Conservation (phyloP, 805 yeast species). For the Maudiozyma saulgeensis region DNA sequence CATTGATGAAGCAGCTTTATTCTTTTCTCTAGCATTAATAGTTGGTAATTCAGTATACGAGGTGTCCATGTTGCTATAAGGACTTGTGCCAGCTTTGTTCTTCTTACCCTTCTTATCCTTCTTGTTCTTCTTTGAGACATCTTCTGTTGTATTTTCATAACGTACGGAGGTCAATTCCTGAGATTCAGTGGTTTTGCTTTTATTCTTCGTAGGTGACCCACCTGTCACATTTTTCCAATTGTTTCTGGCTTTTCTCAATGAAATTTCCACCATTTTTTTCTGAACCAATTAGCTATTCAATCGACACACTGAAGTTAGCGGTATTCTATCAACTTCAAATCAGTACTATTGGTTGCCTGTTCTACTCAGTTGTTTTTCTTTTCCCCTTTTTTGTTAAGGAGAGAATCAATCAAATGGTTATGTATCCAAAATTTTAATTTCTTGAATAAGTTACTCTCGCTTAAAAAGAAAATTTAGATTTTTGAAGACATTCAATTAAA, state of each 20-base stretch:
- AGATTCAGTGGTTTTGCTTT: neutral
- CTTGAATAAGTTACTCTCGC: too few relatives aligned
- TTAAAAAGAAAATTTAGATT: too few relatives aligned
- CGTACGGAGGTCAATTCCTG: constrained; percentile 4
- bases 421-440: too few relatives aligned
- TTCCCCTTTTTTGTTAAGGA: too few relatives aligned
- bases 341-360: too few relatives aligned
- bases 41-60: constrained; percentile 22
- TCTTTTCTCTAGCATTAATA: constrained; percentile 29
- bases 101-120: constrained; percentile 6
- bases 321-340: too few relatives aligned
- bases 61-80: constrained; percentile 4
- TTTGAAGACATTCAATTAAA: too few relatives aligned
- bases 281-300: neutral
- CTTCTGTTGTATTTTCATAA: neutral
- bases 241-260: constrained; percentile 26
- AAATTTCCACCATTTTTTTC: constrained; percentile 26
- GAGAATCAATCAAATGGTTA: too few relatives aligned
- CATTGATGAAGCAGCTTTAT: constrained; percentile 34
- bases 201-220: constrained; percentile 9
- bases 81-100: constrained; percentile 3
- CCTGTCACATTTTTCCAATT: constrained; percentile 19
- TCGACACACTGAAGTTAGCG: too few relatives aligned
- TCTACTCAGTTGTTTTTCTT: too few relatives aligned
- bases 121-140: constrained; percentile 1